Evolutionary conservation across 768 basidiomycete genomes (phyloP), one percentile per base, ranked within the genome.

Genomic region (Candolleomyces aberdarensis): DNA sequence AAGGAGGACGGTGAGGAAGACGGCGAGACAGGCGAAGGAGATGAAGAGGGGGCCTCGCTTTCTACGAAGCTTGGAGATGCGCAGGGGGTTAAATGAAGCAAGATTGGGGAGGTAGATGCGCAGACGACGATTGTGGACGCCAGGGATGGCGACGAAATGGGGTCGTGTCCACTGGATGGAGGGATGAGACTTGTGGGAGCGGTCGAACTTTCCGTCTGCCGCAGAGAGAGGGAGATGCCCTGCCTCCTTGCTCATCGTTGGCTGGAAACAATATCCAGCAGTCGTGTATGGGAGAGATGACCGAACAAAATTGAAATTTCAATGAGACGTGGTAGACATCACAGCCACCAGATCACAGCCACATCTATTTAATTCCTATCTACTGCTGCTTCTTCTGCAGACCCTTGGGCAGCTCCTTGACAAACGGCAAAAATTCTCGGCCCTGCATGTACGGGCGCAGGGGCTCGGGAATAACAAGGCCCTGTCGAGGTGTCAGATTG

Each of bases 401-500:
- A 22, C 79, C 81, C 76, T 92, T 94, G 10, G 92, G 91, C 62
- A 94, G 73, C 68, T 87, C 89, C 70, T 89, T 92, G 54, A 87
- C 86, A 80, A 86, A 94, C 15, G 91, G 91, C 50, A 95, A 69
- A 75, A 94, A 92, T n/a, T 89, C 87, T 3, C 96, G 85, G 4
- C 97, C 96, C 71, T 92, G 90, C 95, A 99, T 95, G 75, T 98
- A 98, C 56, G 94, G 94, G 63, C 88, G 85, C 26, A 98, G 83
- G 3, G 87, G 89, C 71, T 95, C 89, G 15, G 97, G 97, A 68
- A 99, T 88, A 56, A 86, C 80, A 60, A 99, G 79, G 29, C 96
- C 96, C 94, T 97, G 70, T 40, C n/a, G 53, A 32, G 29, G 26
- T 19, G 50, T 66, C 55, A 63, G 59, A 40, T 58, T 19, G 41